phyloP scores from a whole-genome alignment of 192 early-diverging fungal species.

The Coemansia sp. region DNA sequence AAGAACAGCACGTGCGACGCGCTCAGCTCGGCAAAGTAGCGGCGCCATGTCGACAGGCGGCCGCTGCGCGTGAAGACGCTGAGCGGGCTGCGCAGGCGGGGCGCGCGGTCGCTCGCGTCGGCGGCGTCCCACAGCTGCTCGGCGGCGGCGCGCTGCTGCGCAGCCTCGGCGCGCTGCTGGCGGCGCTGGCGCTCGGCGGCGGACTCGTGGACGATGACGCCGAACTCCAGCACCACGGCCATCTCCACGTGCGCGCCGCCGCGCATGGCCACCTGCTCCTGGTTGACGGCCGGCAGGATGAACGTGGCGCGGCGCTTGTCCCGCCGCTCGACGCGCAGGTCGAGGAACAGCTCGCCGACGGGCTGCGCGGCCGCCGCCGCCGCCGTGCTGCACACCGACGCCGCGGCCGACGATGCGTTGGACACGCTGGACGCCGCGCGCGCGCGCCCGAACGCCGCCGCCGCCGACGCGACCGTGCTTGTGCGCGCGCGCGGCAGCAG shows the following conservation, averaged over 20 bases:
- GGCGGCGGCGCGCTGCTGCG: slow-evolving; percentile 16
- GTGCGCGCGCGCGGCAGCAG: slow-evolving; percentile 41
- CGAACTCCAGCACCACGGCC: slow-evolving; percentile 51
- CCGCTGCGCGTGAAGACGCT: slow-evolving; percentile 52
- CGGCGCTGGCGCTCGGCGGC: slow-evolving; percentile 25
- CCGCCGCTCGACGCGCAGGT: slow-evolving; percentile 43
- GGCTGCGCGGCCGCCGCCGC: slow-evolving; percentile 6
- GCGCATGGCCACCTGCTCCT: slow-evolving; percentile 50
- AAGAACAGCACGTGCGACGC: slow-evolving; percentile 37
- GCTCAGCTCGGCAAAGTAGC: slow-evolving; percentile 53
- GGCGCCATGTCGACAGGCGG: slow-evolving; percentile 49
- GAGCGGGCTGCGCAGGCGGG: slow-evolving; percentile 38
- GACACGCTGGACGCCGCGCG: slow-evolving; percentile 50
- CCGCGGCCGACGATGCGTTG: slow-evolving; percentile 15
- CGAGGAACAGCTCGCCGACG: slow-evolving; percentile 54
- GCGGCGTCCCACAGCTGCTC: slow-evolving; percentile 38
- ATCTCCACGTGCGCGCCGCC: slow-evolving; percentile 53
- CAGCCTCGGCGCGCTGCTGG: slow-evolving; percentile 12
- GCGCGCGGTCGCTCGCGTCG: slow-evolving; percentile 27
- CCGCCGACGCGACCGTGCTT: slow-evolving; percentile 27
- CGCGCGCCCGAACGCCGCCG: background rate
- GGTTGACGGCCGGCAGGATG: slow-evolving; percentile 44
- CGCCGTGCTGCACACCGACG: background rate
- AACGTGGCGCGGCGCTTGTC: slow-evolving; percentile 48
- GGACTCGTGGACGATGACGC: slow-evolving; percentile 52